Evolutionary conservation across 805 yeast genomes (phyloP).

Genomic region (Yamadazyma philogaea): DNA sequence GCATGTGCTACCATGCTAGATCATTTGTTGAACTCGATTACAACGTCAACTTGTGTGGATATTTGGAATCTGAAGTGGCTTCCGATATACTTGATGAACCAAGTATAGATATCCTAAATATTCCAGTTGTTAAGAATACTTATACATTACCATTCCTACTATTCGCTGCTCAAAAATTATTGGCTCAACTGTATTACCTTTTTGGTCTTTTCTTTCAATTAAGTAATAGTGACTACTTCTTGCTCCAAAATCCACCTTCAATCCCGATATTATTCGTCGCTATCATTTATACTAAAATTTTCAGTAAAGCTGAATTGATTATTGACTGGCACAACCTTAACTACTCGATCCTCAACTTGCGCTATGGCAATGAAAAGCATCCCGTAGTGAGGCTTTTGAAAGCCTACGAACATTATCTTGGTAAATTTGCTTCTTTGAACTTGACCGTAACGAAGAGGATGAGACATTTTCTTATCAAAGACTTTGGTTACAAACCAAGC

Average conservation of each 20-base stretch:
- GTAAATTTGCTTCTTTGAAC: slow-evolving; percentile 64
- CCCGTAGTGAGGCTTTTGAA: slow-evolving; percentile 60
- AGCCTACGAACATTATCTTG: slow-evolving; percentile 60
- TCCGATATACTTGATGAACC: slow-evolving; percentile 47
- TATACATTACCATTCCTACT: slow-evolving; percentile 48
- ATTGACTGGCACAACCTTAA: slow-evolving; percentile 98
- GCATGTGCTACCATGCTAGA: slow-evolving; percentile 87
- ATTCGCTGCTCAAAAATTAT: slow-evolving; percentile 59
- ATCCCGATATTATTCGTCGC: slow-evolving; percentile 74
- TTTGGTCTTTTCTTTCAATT: slow-evolving; percentile 47
- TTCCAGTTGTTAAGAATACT: slow-evolving; percentile 39
- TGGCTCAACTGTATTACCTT: slow-evolving; percentile 51
- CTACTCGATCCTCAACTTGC: slow-evolving; percentile 72
- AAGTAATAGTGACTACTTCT: slow-evolving; percentile 61
- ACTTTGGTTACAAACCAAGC: slow-evolving; percentile 48
- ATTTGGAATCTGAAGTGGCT: slow-evolving; percentile 58
- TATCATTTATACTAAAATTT: slow-evolving; percentile 48
- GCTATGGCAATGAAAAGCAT: slow-evolving; percentile 51
- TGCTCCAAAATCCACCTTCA: slow-evolving; percentile 92
- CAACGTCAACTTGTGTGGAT: slow-evolving; percentile 83
- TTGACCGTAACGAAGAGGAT: slow-evolving; percentile 77
- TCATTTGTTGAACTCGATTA: slow-evolving; percentile 70
- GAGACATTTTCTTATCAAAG: slow-evolving; percentile 55
- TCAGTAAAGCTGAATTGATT: slow-evolving; percentile 57
- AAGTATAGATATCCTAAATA: slow-evolving; percentile 50